Evolutionary conservation across 2,329 filamentous ascomycete species (phyloP).

Genomic region (Acrocalymma vagum): DNA sequence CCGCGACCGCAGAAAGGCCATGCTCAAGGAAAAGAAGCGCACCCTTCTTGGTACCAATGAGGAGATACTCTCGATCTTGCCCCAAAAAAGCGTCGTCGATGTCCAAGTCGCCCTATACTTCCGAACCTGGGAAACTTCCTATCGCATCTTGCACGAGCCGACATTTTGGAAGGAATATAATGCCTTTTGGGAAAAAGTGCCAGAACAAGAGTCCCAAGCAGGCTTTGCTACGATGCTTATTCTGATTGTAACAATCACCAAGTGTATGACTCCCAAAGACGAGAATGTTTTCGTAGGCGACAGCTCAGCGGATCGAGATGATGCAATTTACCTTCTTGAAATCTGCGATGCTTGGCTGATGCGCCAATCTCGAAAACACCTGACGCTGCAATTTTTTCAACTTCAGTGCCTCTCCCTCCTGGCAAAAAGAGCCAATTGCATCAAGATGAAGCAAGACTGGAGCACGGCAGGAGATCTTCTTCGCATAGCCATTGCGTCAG

Average conservation of each 20-base stretch:
- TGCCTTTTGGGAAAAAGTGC: constrained; percentile 52
- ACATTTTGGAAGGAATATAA: constrained; percentile 62
- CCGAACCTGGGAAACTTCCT: constrained; percentile 58
- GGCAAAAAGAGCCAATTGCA: constrained; percentile 59
- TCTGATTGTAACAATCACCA: constrained; percentile 49
- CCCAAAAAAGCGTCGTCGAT: constrained; percentile 50
- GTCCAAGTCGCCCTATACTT: constrained; percentile 58
- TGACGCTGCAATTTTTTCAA: constrained; percentile 60
- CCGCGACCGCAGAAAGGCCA: constrained; percentile 36
- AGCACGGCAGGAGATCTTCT: constrained; percentile 59
- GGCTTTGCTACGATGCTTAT: constrained; percentile 52
- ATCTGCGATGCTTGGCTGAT: constrained; percentile 53
- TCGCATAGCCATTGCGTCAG: constrained; percentile 61
- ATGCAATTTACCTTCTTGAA: constrained; percentile 48
- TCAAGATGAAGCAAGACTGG: constrained; percentile 65
- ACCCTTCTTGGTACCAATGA: constrained; percentile 30
- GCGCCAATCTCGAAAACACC: constrained; percentile 61
- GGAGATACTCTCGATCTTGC: constrained; percentile 48
- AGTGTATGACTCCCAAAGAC: constrained; percentile 41
- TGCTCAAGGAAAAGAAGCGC: constrained; percentile 28
- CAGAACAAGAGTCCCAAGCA: constrained; percentile 29
- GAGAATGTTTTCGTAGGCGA: constrained; percentile 52
- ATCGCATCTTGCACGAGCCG: constrained; percentile 63
- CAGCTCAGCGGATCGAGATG: constrained; percentile 51
- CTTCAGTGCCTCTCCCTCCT: constrained; percentile 60